Evolutionary conservation across 2,329 filamentous ascomycete species (phyloP).

Genomic region (Fusarium oligoseptatum): DNA sequence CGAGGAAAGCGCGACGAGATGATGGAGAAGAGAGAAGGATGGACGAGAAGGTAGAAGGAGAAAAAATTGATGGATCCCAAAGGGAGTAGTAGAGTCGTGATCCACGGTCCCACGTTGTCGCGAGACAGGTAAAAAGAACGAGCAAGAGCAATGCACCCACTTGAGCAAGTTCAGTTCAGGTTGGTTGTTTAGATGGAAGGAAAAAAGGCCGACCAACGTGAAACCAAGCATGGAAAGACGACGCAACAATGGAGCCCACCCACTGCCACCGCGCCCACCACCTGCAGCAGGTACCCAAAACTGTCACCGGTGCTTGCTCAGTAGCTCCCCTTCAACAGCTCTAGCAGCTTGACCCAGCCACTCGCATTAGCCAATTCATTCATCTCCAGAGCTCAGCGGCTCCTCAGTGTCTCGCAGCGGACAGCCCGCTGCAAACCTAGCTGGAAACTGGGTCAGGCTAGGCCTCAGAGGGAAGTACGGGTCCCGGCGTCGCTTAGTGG

Average conservation of each 20-base stretch:
- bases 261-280: background rate
- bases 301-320: slow-evolving; percentile 1
- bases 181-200: background rate
- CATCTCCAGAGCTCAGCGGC: slow-evolving; percentile 3
- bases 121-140: background rate
- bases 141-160: background rate
- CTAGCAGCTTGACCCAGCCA: slow-evolving; percentile 2
- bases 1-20: slow-evolving; percentile 13
- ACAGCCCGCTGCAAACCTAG: background rate
- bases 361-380: slow-evolving; percentile 25
- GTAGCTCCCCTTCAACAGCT: slow-evolving; percentile 5
- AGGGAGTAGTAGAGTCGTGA: slow-evolving; percentile 3
- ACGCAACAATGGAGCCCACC: background rate
- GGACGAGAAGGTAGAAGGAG: background rate
- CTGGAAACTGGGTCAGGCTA: background rate
- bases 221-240: background rate
- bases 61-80: background rate
- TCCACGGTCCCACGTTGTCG: slow-evolving; percentile 14
- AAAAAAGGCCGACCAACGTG: slow-evolving; percentile 5
- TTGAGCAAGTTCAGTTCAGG: background rate
- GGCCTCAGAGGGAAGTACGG: background rate
- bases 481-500: background rate
- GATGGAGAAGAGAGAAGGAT: slow-evolving; percentile 14
- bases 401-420: slow-evolving; percentile 3
- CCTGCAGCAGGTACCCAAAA: background rate